Evolutionary conservation across 306 rosid species (phyloP).

Genomic region (Lathyrus sativus): DNA sequence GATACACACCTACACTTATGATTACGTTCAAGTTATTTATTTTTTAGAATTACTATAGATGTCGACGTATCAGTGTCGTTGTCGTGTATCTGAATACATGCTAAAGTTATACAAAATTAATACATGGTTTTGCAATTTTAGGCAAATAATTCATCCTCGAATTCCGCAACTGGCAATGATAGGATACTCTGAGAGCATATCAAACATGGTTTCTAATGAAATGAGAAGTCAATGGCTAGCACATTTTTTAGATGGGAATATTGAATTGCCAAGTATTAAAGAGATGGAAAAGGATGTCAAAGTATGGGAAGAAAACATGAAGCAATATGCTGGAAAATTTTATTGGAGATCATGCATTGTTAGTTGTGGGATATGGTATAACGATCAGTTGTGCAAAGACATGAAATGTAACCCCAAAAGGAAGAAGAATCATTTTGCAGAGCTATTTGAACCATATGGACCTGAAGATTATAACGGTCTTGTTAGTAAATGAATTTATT

Average conservation of each 20-base stretch:
- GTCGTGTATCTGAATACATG: no score
- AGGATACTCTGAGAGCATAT: constrained; percentile 48
- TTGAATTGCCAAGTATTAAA: constrained; percentile 44
- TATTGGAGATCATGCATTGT: constrained; percentile 44
- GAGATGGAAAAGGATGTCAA: constrained; percentile 49
- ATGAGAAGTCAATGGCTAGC: constrained; percentile 51
- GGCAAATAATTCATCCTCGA: constrained; percentile 30
- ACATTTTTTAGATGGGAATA: constrained; percentile 27
- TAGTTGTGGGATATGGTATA: constrained; percentile 40
- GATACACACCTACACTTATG: no score
- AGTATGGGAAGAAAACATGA: constrained; percentile 46
- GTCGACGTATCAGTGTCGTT: no score
- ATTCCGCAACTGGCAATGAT: constrained; percentile 50
- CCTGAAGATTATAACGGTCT: constrained; percentile 33
- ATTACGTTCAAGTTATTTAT: no score
- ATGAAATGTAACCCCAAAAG: constrained; percentile 49
- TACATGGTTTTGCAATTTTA: neutral
- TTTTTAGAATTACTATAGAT: no score
- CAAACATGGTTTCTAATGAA: constrained; percentile 37
- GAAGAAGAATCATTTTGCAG: constrained; percentile 40
- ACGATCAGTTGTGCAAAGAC: constrained; percentile 56
- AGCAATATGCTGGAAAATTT: constrained; percentile 31
- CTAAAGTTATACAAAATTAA: neutral
- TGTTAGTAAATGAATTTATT: no score
- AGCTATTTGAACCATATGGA: constrained; percentile 51